These are phyloP conservation scores for Aspergillus taichungensis DNA, from an alignment of 495 filamentous ascomycete genomes.

Conservation along the genomic window DNA sequence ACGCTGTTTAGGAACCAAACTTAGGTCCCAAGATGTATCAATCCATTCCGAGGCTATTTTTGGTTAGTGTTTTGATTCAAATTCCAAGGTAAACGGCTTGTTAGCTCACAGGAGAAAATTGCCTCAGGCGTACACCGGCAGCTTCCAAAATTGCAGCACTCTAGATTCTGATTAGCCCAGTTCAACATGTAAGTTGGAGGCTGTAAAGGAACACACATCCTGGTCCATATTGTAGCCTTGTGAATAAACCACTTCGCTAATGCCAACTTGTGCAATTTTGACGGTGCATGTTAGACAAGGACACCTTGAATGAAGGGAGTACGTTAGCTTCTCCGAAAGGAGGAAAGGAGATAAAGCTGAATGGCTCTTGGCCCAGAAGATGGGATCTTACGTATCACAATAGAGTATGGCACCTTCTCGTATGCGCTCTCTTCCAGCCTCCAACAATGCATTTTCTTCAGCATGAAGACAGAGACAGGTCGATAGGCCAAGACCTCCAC, in stretches of 20 bases:
- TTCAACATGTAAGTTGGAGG: not conserved
- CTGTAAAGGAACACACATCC: slow-evolving; percentile 29
- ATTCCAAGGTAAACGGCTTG: not conserved
- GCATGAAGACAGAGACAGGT: slow-evolving; percentile 95
- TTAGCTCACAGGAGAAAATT: slow-evolving; percentile 66
- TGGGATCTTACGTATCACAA: slow-evolving; percentile 64
- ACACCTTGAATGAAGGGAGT: slow-evolving; percentile 40
- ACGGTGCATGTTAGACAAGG: slow-evolving; percentile 97
- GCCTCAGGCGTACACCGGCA: slow-evolving; percentile 68
- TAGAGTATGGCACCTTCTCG: slow-evolving; percentile 73
- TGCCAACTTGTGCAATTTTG: slow-evolving; percentile 94
- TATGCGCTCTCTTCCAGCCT: slow-evolving; percentile 87
- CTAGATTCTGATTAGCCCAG: slow-evolving; percentile 22
- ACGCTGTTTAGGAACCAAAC: not conserved
- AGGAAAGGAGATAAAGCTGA: no score
- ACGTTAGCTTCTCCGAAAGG: no score
- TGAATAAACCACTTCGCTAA: slow-evolving; percentile 88
- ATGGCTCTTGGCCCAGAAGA: no score
- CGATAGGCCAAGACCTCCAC: slow-evolving; percentile 61
- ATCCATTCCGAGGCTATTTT: slow-evolving; percentile 38
- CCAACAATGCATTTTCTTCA: slow-evolving; percentile 91
- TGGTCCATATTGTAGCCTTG: slow-evolving; percentile 90
- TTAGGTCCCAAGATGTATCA: slow-evolving; percentile 32
- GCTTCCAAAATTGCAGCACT: slow-evolving; percentile 69
- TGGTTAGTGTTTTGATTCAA: slow-evolving; percentile 6